These are phyloP conservation scores for Gaeumannomyces sp. DNA, from an alignment of 2,329 filamentous ascomycete genomes.

Conservation along the genomic window DNA sequence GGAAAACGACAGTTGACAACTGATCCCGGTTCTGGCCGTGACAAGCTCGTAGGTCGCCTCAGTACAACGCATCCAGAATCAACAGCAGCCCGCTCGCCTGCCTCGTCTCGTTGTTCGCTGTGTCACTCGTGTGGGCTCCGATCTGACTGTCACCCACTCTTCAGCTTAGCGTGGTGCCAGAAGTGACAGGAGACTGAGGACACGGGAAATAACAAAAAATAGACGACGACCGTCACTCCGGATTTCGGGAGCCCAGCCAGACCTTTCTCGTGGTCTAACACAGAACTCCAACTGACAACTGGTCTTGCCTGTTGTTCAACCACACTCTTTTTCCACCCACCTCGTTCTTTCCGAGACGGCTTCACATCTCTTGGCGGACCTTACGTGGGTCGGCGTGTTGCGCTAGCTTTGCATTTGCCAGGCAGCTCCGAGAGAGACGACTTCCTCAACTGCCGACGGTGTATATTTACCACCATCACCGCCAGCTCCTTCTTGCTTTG, in stretches of 20 bases:
- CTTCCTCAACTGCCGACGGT: slow-evolving; percentile 5
- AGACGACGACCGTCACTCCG: neutral
- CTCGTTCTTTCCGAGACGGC: neutral
- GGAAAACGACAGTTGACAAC: neutral
- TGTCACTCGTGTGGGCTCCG: neutral
- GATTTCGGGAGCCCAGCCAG: neutral
- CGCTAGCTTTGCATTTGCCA: slow-evolving; percentile 10
- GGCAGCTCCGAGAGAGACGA: slow-evolving; percentile 8
- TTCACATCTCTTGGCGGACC: slow-evolving; percentile 17
- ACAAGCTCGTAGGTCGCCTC: neutral
- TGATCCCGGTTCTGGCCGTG: neutral
- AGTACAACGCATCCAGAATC: neutral
- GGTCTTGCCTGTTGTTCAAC: slow-evolving; percentile 17
- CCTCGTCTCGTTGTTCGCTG: neutral
- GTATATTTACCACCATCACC: slow-evolving; percentile 13
- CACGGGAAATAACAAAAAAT: neutral
- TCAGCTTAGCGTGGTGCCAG: neutral
- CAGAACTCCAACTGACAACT: slow-evolving; percentile 7
- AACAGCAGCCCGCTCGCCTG: neutral
- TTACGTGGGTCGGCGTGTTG: slow-evolving; percentile 20
- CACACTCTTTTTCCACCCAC: slow-evolving; percentile 17
- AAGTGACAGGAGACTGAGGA: neutral
- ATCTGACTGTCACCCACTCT: neutral
- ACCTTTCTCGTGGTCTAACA: neutral
- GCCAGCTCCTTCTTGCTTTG: neutral